phyloP scores from a whole-genome alignment of 495 filamentous ascomycete genomes.

The Penicillium crystallinum region DNA sequence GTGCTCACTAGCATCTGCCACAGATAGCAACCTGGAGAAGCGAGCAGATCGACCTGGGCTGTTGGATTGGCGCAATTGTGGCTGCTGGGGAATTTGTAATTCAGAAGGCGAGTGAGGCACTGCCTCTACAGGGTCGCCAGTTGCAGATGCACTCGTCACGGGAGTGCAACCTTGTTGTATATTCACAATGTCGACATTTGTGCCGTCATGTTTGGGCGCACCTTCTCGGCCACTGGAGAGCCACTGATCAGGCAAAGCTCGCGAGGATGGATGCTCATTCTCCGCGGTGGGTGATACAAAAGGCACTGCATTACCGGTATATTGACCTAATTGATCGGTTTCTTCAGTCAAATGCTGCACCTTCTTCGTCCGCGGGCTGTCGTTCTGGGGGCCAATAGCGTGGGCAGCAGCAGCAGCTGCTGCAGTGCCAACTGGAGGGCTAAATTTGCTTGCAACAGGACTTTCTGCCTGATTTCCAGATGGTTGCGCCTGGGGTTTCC shows the following conservation, averaged over 20 bases:
- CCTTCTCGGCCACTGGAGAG: constrained; percentile 58
- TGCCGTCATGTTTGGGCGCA: constrained; percentile 39
- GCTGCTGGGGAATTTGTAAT: constrained; percentile 3
- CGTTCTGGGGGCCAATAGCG: constrained; percentile 19
- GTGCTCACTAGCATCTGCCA: constrained; percentile 44
- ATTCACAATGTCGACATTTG: background rate
- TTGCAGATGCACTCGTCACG: constrained; percentile 11
- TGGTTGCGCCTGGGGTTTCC: constrained; percentile 30
- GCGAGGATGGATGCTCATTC: constrained; percentile 13
- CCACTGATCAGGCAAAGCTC: constrained; percentile 42
- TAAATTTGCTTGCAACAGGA: constrained; percentile 35
- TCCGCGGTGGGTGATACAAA: background rate
- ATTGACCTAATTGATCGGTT: constrained; percentile 1
- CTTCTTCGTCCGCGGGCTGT: background rate
- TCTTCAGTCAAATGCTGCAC: background rate
- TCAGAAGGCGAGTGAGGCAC: constrained; percentile 8
- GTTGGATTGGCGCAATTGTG: constrained; percentile 37
- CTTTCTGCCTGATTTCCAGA: constrained; percentile 40
- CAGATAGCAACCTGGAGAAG: constrained; percentile 57
- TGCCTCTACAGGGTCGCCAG: constrained; percentile 10
- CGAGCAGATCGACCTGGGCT: constrained; percentile 67
- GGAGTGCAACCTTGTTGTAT: constrained; percentile 2
- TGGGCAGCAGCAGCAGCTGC: constrained; percentile 35
- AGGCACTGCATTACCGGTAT: background rate
- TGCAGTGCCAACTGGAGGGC: constrained; percentile 30